phyloP scores from a whole-genome alignment of 345 rosid species.

The Cochlearia excelsa region DNA sequence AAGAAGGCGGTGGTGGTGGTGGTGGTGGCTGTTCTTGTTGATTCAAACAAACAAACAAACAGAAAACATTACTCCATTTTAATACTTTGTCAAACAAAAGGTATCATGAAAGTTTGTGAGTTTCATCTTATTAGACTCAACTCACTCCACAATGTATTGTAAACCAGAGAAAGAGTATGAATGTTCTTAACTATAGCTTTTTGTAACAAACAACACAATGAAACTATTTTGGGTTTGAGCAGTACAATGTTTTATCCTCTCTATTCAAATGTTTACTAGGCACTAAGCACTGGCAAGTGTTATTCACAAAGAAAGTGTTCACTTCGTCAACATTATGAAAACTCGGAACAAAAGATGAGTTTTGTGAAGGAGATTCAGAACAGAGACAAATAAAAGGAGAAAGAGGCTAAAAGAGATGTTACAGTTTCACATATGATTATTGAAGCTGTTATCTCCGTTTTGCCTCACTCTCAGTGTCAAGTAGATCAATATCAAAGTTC shows the following conservation, averaged over 20 bases:
- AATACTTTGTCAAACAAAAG: not conserved
- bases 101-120: conserved; percentile 14
- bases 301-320: conserved; percentile 22
- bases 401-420: conserved; percentile 11
- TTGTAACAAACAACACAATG: no score
- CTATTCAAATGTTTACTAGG: not conserved
- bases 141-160: not conserved
- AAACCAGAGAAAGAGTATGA: not conserved
- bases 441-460: conserved; percentile 48
- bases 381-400: conserved; percentile 11
- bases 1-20: conserved; percentile 47
- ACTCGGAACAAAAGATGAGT: conserved; percentile 23
- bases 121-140: conserved; percentile 2
- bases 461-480: conserved; percentile 76
- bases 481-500: conserved; percentile 80
- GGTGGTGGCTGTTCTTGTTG: conserved; percentile 56
- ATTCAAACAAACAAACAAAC: not conserved
- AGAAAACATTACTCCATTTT: no score
- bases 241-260: no score
- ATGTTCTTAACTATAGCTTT: no score
- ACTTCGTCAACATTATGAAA: conserved; percentile 30
- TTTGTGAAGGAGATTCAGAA: conserved; percentile 10
- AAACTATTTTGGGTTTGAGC: no score
- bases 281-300: conserved; percentile 13
- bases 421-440: conserved; percentile 38